These are phyloP conservation scores for Chlorella sp. DNA, from an alignment of 139 green algal species.

Conservation along the genomic window DNA sequence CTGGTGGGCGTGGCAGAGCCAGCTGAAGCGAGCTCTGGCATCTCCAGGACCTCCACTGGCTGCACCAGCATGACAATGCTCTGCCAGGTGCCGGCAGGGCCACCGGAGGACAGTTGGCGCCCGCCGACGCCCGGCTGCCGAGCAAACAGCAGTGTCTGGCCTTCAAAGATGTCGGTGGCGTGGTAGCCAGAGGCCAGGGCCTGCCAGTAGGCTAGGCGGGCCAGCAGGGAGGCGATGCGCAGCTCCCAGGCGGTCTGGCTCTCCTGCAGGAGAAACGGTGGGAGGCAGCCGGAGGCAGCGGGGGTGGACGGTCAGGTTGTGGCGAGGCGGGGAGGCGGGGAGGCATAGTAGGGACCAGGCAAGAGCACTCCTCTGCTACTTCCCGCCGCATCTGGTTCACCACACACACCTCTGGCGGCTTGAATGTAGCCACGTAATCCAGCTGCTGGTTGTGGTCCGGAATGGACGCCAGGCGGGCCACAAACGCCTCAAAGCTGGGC, in stretches of 20 bases:
- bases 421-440: slow-evolving; percentile 66
- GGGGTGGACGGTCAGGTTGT: not conserved
- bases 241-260: slow-evolving; percentile 29
- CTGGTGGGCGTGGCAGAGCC: not conserved
- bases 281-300: not conserved
- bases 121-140: not conserved
- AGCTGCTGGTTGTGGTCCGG: slow-evolving; percentile 63
- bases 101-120: not conserved
- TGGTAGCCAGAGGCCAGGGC: slow-evolving; percentile 48
- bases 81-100: slow-evolving; percentile 7
- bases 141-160: slow-evolving; percentile 55
- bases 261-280: slow-evolving; percentile 11
- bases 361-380: no score
- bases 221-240: slow-evolving; percentile 38
- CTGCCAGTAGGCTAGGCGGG: slow-evolving; percentile 65
- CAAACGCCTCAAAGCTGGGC: slow-evolving; percentile 41
- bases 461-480: slow-evolving; percentile 32
- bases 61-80: slow-evolving; percentile 36
- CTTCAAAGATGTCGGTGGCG: slow-evolving; percentile 50
- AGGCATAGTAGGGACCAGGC: not conserved
- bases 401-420: slow-evolving; percentile 34
- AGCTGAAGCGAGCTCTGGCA: not conserved
- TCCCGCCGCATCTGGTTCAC: no score
- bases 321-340: not conserved
- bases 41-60: not conserved